Evolutionary conservation across 75 land plant species (phyloP), one percentile per base, ranked within the genome.

Genomic region (Cryptomeria japonica): DNA sequence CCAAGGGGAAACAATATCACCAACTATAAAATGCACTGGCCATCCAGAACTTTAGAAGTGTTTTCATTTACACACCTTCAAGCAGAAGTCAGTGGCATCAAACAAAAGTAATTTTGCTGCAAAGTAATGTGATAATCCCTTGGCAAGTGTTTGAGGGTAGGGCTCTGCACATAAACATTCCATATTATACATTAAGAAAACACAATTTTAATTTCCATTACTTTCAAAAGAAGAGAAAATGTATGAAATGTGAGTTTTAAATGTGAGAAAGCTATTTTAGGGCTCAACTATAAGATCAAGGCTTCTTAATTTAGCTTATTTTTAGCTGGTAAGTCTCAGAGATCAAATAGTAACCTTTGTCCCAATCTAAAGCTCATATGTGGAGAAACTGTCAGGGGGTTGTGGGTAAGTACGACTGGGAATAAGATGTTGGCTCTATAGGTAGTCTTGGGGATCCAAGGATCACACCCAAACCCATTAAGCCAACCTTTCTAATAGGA

Each of bases 121-220:
- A 73, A 91, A 91, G 75, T 87, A 87, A 73, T 89, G 91, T 70
- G 92, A 86, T 88, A 91, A 64, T 22, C 86, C 92, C 73, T 89
- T 91, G 28, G 92, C 92, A 89, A 91, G 88, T 88, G 75, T 89
- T 87, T 91, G 92, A 55, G 87, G 88, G 44, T 90, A 90, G 49
- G 91, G 87, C 47, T 90, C 91, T 55, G 91, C 80, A 44, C 51
- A 82, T 82, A 82, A 82, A 82, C 44, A 44, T 3, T 25, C 5
- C 83, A 80, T 37, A 44, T 41, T 6, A 25, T 25, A 41, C 11
- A 72, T 75, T 75, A 34, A 32, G 37, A 10, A 75, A 34, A 32
- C 11, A 3, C 38, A 34, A 64, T 22, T 64, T 64, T 64, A 31
- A 34, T 75, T 13, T 12, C 34, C 36, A 64, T 64, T 64, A 47